Percentiles rank a stretch among this genome's conserved stretches.
Conservation (phyloP, 495 filamentous ascomycete genomes). For the Neurospora terricola region DNA sequence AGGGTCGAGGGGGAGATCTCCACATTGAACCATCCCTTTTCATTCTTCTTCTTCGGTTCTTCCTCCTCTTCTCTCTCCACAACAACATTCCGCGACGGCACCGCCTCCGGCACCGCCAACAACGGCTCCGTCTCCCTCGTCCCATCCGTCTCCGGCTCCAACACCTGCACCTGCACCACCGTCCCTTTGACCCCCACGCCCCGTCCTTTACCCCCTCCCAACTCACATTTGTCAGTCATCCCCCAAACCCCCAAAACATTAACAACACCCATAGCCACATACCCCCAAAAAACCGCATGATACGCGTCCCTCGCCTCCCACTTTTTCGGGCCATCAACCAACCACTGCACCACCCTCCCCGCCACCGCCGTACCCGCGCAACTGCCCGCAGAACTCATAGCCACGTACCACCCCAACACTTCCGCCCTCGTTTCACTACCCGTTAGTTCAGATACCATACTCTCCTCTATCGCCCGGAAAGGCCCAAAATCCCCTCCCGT, state of each 20-base stretch:
- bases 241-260: conserved; percentile 23
- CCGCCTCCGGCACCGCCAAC: conserved; percentile 1
- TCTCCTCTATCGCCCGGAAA: conserved; percentile 79
- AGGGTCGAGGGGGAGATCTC: conserved; percentile 45
- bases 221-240: conserved; percentile 27
- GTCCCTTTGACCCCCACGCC: background rate
- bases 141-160: background rate
- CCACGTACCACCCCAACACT: conserved; percentile 77
- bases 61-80: background rate
- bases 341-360: conserved; percentile 28
- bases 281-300: conserved; percentile 29
- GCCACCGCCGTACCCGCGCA: conserved; percentile 24
- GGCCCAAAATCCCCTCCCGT: conserved; percentile 71
- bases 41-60: background rate
- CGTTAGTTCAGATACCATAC: conserved; percentile 63
- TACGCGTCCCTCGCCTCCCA: conserved; percentile 30
- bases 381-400: conserved; percentile 27
- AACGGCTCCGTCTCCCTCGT: background rate
- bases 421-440: conserved; percentile 52
- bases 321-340: conserved; percentile 13
- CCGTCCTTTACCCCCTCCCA: conserved; percentile 1
- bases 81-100: conserved; percentile 4
- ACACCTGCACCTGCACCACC: background rate
- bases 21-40: conserved; percentile 27
- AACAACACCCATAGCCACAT: conserved; percentile 24